A percentile compares a stretch with the other conserved stretches of the same genome.
phyloP scores from a whole-genome alignment of 352 stramenopile genomes.

The Globisporangium viniferum region DNA sequence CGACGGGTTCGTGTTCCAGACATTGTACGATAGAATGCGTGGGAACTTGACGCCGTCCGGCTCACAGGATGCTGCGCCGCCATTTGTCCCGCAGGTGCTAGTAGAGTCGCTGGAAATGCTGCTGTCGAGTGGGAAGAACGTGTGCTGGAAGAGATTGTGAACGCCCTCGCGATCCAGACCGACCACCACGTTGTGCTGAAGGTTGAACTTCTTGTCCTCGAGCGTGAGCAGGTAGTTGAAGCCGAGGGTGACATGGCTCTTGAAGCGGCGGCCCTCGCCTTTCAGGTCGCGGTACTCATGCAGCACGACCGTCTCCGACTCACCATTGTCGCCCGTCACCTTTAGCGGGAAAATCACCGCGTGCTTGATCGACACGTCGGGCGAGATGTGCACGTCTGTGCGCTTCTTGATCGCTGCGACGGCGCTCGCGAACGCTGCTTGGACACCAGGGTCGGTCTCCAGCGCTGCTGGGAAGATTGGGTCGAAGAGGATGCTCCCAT shows the following conservation, averaged over 20 bases:
- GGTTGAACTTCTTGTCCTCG: slow-evolving; percentile 49
- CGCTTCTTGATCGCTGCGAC: slow-evolving; percentile 35
- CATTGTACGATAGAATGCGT: slow-evolving; percentile 84
- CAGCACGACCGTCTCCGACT: slow-evolving; percentile 62
- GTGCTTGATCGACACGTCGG: slow-evolving; percentile 26
- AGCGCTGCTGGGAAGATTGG: slow-evolving; percentile 29
- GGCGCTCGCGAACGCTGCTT: slow-evolving; percentile 40
- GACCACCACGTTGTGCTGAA: slow-evolving; percentile 59
- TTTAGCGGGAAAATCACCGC: slow-evolving; percentile 46
- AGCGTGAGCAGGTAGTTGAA: slow-evolving; percentile 40
- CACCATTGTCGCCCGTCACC: slow-evolving; percentile 66
- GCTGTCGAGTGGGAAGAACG: slow-evolving; percentile 33
- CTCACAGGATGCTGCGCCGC: not conserved
- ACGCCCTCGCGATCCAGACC: slow-evolving; percentile 64
- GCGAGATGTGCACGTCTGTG: slow-evolving; percentile 38
- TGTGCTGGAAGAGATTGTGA: slow-evolving; percentile 77
- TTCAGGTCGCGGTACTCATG: slow-evolving; percentile 40
- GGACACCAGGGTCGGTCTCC: slow-evolving; percentile 36
- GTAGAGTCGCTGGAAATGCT: not conserved
- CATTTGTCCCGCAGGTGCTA: not conserved
- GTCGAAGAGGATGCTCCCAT: slow-evolving; percentile 55
- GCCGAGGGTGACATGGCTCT: slow-evolving; percentile 71
- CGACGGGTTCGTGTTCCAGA: slow-evolving; percentile 89
- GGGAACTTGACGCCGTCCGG: slow-evolving; percentile 17
- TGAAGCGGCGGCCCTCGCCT: slow-evolving; percentile 39